Evolutionary conservation across 306 rosid species (phyloP).

Genomic region (Alnus rubra): DNA sequence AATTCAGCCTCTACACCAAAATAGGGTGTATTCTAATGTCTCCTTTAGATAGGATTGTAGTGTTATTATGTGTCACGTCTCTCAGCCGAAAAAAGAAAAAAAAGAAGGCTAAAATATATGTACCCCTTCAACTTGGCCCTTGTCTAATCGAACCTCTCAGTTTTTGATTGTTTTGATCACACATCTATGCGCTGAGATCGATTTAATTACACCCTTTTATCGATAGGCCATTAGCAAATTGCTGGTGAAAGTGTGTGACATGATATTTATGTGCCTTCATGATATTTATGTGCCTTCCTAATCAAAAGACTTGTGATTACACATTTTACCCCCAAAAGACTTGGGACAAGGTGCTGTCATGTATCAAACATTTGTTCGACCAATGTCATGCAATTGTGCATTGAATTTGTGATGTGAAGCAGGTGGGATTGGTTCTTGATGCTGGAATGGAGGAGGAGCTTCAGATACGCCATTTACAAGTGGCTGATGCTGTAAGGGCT

Average conservation of each 20-base stretch:
- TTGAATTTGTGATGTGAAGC: constrained; percentile 21
- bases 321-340: no score
- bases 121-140: no score
- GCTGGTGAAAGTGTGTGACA: no score
- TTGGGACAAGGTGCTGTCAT: neutral
- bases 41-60: no score
- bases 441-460: constrained; percentile 85
- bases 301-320: no score
- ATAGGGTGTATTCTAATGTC: constrained; percentile 47
- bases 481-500: constrained; percentile 87
- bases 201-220: no score
- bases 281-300: no score
- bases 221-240: no score
- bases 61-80: constrained; percentile 3
- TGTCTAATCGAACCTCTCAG: no score
- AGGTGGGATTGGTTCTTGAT: constrained; percentile 92
- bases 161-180: no score
- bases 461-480: constrained; percentile 77
- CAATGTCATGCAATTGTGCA: neutral
- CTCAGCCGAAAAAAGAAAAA: neutral
- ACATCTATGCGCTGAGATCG: no score
- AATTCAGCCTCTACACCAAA: constrained; percentile 74
- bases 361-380: constrained; percentile 12
- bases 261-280: no score
- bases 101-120: neutral